Base-by-base conservation (phyloP, 306 rosid genomes). In the Vigna unguiculata region DNA sequence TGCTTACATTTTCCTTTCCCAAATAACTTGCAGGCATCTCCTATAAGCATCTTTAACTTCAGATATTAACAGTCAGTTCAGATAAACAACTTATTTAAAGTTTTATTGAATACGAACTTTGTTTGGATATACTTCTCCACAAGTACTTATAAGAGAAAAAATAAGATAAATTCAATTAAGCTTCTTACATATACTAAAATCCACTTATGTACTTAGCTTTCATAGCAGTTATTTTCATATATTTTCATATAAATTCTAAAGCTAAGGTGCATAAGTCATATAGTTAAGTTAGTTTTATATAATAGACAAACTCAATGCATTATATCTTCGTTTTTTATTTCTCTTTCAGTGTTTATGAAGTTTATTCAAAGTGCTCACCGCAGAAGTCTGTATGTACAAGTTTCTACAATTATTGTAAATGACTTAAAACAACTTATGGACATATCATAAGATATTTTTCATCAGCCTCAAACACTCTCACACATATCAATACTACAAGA, bases 1-100 rank as follows among this genome's bases (percentile, higher is more conserved):
- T 28, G 40, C 41, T 59, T 14, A 59, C 10, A 59, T 28, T 58
- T 55, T 55, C 34, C 62, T 21, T 22, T 22, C 9, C 3, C 4
- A 22, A 8, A 17, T 38, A 17, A 53, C 70, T n/a, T 30, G 75
- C 59, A 72, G 53, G n/a, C 49, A 71, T 58, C 49, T 2, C 46
- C 24, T 54, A 19, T 77, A 55, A 32, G 14, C 13, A n/a, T 25
- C 9, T 30, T 15, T 48, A 36, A 46, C 20, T 70, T 7, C 36
- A 15, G 1, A 45, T 7, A 63, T 7, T 12, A 57, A 57, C 9
- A 36, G 4, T 6, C 36, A 0, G 2, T 58, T 58, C 12, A n/a
- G 64, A 9, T 25, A 24, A 11, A 25, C 19, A 25, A 4, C 40
- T 58, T 58, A 6, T 25, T 25, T 14, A 0, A 24, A 14, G 16